A percentile compares a stretch with the other conserved stretches of the same genome.
Evolutionary conservation across 2,329 filamentous ascomycete species (phyloP).

Genomic region (Colletotrichum caudatum): DNA sequence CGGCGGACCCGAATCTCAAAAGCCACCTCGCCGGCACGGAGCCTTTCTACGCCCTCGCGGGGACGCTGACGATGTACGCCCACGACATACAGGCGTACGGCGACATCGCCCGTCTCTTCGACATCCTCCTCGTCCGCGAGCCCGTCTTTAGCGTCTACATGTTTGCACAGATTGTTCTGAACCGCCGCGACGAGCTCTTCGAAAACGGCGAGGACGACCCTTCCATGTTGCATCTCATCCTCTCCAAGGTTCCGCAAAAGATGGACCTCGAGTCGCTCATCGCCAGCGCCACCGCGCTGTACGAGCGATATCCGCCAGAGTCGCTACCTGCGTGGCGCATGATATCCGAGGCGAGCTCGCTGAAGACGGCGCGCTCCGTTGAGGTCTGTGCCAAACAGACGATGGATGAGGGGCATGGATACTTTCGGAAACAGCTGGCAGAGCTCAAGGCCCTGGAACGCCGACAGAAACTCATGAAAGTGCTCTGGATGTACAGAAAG

Average conservation of each 20-base stretch:
- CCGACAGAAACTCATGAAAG: constrained; percentile 61
- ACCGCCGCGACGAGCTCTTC: constrained; percentile 85
- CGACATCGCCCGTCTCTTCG: constrained; percentile 91
- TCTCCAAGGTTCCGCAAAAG: constrained; percentile 86
- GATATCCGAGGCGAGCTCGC: constrained; percentile 81
- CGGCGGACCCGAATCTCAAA: constrained; percentile 78
- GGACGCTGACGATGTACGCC: constrained; percentile 94
- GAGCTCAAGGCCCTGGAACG: constrained; percentile 78
- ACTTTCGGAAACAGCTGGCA: constrained; percentile 77
- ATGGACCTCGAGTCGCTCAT: constrained; percentile 86
- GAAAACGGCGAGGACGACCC: constrained; percentile 83
- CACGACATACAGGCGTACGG: constrained; percentile 93
- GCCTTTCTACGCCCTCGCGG: constrained; percentile 94
- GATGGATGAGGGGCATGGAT: constrained; percentile 72
- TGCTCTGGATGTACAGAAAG: constrained; percentile 73
- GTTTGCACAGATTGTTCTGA: constrained; percentile 88
- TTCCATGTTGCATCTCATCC: constrained; percentile 90
- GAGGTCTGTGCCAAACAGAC: constrained; percentile 65
- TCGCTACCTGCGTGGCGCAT: constrained; percentile 76
- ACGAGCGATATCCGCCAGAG: constrained; percentile 77
- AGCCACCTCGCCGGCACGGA: constrained; percentile 81
- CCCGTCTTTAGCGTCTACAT: constrained; percentile 92
- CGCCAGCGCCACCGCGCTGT: constrained; percentile 71
- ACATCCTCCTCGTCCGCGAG: constrained; percentile 88
- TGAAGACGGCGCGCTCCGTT: constrained; percentile 81